phyloP scores from a whole-genome alignment of 2,329 filamentous ascomycete species.

The Thielaviopsis punctulata region DNA sequence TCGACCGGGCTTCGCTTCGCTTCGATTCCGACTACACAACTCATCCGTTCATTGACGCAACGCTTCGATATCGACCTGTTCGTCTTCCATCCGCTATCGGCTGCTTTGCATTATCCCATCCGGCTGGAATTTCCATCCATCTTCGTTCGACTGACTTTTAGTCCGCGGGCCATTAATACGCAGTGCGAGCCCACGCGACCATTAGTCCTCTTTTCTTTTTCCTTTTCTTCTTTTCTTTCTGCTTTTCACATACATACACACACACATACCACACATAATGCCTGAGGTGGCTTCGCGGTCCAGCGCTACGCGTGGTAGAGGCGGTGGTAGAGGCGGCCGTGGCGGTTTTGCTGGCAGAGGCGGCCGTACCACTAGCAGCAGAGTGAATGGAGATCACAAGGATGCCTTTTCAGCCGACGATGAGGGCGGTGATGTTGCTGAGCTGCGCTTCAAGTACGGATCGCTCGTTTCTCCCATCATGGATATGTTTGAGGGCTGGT shows the following conservation, averaged over 20 bases:
- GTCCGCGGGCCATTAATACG: conserved; percentile 12
- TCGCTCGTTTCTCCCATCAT: conserved; percentile 64
- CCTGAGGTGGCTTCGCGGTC: conserved; percentile 84
- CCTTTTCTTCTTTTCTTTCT: conserved; percentile 6
- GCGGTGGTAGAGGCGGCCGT: conserved; percentile 72
- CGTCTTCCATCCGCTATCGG: conserved; percentile 5
- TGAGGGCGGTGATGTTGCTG: conserved; percentile 77
- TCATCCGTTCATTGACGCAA: background rate
- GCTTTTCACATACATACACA: conserved; percentile 23
- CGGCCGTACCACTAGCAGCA: conserved; percentile 39
- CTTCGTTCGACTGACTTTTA: conserved; percentile 12
- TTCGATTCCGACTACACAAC: too few species aligned
- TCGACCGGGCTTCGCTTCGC: background rate
- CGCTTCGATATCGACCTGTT: conserved; percentile 18
- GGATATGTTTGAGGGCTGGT: conserved; percentile 92
- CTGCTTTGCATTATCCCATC: conserved; percentile 4
- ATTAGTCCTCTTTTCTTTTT: conserved; percentile 12
- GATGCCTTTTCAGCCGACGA: conserved; percentile 41
- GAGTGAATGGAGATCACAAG: conserved; percentile 58
- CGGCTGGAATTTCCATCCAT: background rate
- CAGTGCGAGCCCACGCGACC: conserved; percentile 16
- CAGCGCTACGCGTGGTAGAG: conserved; percentile 73
- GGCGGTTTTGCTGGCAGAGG: conserved; percentile 57
- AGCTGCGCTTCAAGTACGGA: conserved; percentile 81
- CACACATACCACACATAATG: conserved; percentile 38